These are phyloP conservation scores for Oryza punctata DNA, from an alignment of 176 grass and related monocot genomes.

Conservation along the genomic window DNA sequence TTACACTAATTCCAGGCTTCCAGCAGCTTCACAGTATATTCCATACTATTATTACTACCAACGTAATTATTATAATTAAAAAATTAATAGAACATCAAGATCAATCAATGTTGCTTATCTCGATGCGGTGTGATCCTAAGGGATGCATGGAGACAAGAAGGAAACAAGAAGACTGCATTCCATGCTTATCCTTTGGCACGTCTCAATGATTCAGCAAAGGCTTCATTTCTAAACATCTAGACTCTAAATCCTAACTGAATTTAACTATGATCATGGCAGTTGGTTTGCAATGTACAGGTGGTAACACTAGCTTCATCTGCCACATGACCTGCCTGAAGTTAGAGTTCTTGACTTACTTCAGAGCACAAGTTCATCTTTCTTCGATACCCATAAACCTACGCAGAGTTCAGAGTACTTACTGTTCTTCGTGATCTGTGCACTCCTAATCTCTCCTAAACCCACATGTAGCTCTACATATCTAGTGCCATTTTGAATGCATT, in stretches of 20 bases:
- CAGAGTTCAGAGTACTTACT: slow-evolving; percentile 34
- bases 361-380: slow-evolving; percentile 11
- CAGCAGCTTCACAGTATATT: background rate
- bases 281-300: slow-evolving; percentile 39
- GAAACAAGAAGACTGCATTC: background rate
- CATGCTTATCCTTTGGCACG: slow-evolving; percentile 35
- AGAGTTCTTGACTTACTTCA: background rate
- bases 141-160: slow-evolving; percentile 10
- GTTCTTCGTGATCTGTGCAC: slow-evolving; percentile 15
- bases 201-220: slow-evolving; percentile 13
- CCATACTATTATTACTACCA: background rate
- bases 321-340: slow-evolving; percentile 2
- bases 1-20: background rate
- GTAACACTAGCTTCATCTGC: slow-evolving; percentile 1
- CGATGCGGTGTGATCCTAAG: slow-evolving; percentile 1
- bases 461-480: slow-evolving; percentile 1
- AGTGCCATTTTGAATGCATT: background rate
- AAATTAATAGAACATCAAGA: background rate
- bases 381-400: background rate
- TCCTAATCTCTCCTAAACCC: background rate
- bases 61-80: background rate
- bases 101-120: slow-evolving; percentile 1
- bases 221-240: background rate
- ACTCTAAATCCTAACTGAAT: slow-evolving; percentile 25
- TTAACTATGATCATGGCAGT: slow-evolving; percentile 31